These are phyloP conservation scores for Citrus medica DNA, from an alignment of 345 rosid species.

Conservation along the genomic window DNA sequence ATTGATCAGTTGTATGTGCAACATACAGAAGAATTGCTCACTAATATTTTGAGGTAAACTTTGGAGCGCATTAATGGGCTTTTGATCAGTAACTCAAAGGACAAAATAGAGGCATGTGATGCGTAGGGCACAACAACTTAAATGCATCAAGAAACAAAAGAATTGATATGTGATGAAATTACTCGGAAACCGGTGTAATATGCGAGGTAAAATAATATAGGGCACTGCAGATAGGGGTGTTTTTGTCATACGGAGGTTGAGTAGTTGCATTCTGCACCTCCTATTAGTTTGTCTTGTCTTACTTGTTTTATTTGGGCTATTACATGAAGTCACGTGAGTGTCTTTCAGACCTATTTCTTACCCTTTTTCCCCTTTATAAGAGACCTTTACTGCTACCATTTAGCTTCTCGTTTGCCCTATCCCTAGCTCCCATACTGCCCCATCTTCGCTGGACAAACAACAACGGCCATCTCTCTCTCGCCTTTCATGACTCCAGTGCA, in stretches of 20 bases:
- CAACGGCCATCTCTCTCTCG: not conserved
- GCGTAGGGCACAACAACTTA: conserved; percentile 18
- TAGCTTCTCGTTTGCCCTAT: conserved; percentile 12
- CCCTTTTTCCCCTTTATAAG: not conserved
- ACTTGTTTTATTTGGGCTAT: conserved; percentile 28
- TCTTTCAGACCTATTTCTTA: conserved; percentile 24
- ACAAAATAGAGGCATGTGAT: conserved; percentile 30
- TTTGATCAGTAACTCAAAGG: conserved; percentile 9
- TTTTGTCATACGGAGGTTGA: conserved; percentile 28
- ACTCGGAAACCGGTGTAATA: not conserved
- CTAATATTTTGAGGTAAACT: not conserved
- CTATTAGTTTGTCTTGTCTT: conserved; percentile 36
- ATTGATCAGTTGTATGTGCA: no score
- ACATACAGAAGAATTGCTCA: no score
- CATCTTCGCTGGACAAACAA: conserved; percentile 10
- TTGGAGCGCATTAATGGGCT: not conserved
- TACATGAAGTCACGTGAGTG: conserved; percentile 49
- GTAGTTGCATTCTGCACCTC: conserved; percentile 42
- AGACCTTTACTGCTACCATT: not conserved
- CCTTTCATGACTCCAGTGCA: conserved; percentile 30
- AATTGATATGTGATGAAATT: not conserved
- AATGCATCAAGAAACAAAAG: not conserved
- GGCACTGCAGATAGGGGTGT: conserved; percentile 17
- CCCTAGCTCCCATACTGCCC: not conserved
- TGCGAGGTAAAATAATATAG: not conserved